Evolutionary conservation across 495 filamentous ascomycete species (phyloP).

Genomic region (Lophiotrema nucula): DNA sequence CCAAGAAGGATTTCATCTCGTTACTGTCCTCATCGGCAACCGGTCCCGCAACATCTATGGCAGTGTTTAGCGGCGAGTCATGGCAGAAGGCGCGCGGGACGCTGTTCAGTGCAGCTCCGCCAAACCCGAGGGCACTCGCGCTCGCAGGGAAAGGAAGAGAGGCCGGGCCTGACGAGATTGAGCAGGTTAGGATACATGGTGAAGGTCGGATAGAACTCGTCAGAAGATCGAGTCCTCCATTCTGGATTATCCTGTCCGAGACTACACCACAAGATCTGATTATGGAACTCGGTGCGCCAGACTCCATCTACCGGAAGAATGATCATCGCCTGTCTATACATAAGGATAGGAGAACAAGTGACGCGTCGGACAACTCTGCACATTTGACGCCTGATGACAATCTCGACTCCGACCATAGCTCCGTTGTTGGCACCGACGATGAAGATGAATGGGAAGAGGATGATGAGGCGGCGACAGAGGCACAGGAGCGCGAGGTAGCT

Average conservation of each 20-base stretch:
- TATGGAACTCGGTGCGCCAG: constrained; percentile 87
- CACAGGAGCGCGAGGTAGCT: constrained; percentile 38
- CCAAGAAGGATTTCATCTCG: constrained; percentile 79
- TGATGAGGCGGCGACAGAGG: constrained; percentile 56
- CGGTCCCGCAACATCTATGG: constrained; percentile 74
- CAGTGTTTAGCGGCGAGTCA: constrained; percentile 81
- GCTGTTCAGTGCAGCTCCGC: constrained; percentile 70
- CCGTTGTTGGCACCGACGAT: constrained; percentile 58
- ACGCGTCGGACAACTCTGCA: constrained; percentile 25
- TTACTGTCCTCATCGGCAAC: constrained; percentile 77
- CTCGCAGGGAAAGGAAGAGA: constrained; percentile 62
- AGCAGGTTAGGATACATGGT: constrained; percentile 52
- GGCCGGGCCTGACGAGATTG: constrained; percentile 73
- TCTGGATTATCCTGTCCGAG: constrained; percentile 70
- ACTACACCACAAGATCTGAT: constrained; percentile 89
- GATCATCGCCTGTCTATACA: constrained; percentile 92
- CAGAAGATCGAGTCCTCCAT: constrained; percentile 57
- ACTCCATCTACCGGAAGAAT: constrained; percentile 90
- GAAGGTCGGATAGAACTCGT: constrained; percentile 71
- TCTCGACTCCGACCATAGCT: constrained; percentile 27
- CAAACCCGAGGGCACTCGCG: constrained; percentile 60
- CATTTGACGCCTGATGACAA: constrained; percentile 34
- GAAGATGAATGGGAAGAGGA: constrained; percentile 82
- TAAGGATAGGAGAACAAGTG: constrained; percentile 38
- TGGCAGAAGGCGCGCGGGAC: constrained; percentile 78